Percentiles rank a stretch among this genome's conserved stretches.
Evolutionary conservation across 2,329 filamentous ascomycete species (phyloP).

Genomic region (Geoglossum cookeanum): DNA sequence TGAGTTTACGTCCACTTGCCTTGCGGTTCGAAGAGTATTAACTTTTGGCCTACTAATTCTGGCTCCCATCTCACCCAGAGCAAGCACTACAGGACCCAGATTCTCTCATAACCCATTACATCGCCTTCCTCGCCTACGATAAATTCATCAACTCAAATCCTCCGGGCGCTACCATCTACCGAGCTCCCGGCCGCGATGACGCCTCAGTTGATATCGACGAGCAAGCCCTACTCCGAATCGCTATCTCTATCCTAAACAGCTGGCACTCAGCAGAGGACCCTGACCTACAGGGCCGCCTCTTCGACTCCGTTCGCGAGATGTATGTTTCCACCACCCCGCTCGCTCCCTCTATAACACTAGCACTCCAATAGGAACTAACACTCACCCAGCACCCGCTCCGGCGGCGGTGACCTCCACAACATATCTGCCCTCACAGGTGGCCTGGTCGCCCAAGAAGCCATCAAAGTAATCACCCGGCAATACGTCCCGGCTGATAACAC

Average conservation of each 20-base stretch:
- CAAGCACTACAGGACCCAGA: constrained; percentile 24
- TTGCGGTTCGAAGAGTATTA: constrained; percentile 3
- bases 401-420: constrained; percentile 79
- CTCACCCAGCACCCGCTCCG: constrained; percentile 37
- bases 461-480: constrained; percentile 64
- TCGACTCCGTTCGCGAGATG: not conserved
- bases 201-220: not conserved
- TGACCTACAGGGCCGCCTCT: not conserved
- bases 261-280: not conserved
- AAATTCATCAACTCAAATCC: not conserved
- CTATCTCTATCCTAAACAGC: not conserved
- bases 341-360: not conserved
- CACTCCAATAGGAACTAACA: not conserved
- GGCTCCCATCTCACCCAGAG: constrained; percentile 10
- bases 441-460: constrained; percentile 89
- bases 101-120: constrained; percentile 27
- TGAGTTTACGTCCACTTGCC: not conserved
- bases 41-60: not conserved
- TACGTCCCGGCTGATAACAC: constrained; percentile 54
- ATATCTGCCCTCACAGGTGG: constrained; percentile 74
- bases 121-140: constrained; percentile 32
- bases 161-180: not conserved
- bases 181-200: not conserved
- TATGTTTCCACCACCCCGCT: not conserved
- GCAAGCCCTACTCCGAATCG: not conserved